Evolutionary conservation across 768 basidiomycete species (phyloP), one percentile per base, ranked within the genome.

Genomic region (Rhodotorula babjevae): DNA sequence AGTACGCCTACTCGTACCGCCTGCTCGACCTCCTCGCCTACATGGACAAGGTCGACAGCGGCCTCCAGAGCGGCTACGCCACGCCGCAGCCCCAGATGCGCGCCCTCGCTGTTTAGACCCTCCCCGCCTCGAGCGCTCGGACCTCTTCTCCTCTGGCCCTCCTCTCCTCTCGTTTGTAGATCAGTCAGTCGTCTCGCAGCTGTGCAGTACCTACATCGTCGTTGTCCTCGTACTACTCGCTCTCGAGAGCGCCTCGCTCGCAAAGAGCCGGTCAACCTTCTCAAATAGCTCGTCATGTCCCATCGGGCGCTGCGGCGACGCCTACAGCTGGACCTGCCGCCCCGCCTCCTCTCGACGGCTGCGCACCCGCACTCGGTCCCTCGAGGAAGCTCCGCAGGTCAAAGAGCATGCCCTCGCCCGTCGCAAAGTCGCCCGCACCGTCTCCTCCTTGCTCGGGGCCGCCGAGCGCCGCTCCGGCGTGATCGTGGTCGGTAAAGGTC

Each of bases 21-120:
- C 60, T 80, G 71, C 79, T 79, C 60, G 80, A 81, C 64, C 72
- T 81, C 18, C 75, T 68, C 19, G 75, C 71, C 23, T 80, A 80
- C 73, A 81, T 49, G 56, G 15, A 31, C n/a, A 52, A 15, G n/a
- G 42, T 40, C 31, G 66, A 50, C 46, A 36, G 52, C 29, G 49
- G 49, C 33, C 49, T 63, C 6, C 21, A 14, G 25, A 57, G 56
- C 56, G 56, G 56, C 18, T 33, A 33, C 21, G 19, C 31, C 19
- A 57, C 56, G 56, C 56, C 44, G 44, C 44, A 46, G 44, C 14
- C 44, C 2, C 44, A 12, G 14, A 12, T 46, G 47, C 47, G 47
- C 47, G 47, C 47, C 21, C 47, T 49, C 47, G 23, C 23, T 18
- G 47, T 23, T 18, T 19, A 19, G 19, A 9, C 3, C 21, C 18